Conservation (phyloP, 2,329 filamentous ascomycete species). For the Sphaerulina vaccinii region DNA sequence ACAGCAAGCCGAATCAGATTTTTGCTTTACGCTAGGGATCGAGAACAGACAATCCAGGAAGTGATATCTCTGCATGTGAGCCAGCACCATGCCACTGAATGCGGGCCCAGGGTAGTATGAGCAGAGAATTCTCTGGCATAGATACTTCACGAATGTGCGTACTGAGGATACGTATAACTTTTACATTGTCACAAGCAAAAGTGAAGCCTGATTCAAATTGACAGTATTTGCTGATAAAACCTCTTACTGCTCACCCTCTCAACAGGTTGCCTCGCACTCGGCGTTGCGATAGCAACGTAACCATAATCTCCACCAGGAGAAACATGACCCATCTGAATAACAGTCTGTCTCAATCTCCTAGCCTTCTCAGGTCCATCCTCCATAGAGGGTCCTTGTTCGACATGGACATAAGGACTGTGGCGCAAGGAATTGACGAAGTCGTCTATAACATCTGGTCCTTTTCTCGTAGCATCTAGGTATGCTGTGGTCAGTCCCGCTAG, state of each 20-base stretch:
- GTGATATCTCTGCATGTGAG: too few relatives aligned
- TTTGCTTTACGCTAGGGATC: too few relatives aligned
- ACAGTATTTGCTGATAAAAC: background rate
- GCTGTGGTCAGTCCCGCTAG: conserved; percentile 16
- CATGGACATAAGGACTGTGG: conserved; percentile 18
- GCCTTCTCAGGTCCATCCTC: conserved; percentile 17
- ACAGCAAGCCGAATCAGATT: too few relatives aligned
- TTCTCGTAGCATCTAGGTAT: conserved; percentile 17
- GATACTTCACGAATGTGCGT: too few relatives aligned
- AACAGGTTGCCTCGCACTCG: background rate
- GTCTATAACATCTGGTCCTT: conserved; percentile 23
- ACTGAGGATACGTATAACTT: too few relatives aligned
- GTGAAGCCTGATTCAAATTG: too few relatives aligned
- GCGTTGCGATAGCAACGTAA: conserved; percentile 20
- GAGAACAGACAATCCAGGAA: too few relatives aligned
- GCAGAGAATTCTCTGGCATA: too few relatives aligned
- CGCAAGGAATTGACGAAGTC: conserved; percentile 19
- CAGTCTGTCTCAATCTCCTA: conserved; percentile 10
- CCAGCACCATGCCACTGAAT: too few relatives aligned
- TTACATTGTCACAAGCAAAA: too few relatives aligned
- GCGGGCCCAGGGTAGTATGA: too few relatives aligned
- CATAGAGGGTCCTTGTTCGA: conserved; percentile 10
- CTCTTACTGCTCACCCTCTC: background rate
- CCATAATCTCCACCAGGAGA: conserved; percentile 17
- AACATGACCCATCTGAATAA: conserved; percentile 23